Percentiles rank a stretch among this genome's conserved stretches.
Evolutionary conservation across 2,329 filamentous ascomycete species (phyloP).

Genomic region (Karstenula rhodostoma): DNA sequence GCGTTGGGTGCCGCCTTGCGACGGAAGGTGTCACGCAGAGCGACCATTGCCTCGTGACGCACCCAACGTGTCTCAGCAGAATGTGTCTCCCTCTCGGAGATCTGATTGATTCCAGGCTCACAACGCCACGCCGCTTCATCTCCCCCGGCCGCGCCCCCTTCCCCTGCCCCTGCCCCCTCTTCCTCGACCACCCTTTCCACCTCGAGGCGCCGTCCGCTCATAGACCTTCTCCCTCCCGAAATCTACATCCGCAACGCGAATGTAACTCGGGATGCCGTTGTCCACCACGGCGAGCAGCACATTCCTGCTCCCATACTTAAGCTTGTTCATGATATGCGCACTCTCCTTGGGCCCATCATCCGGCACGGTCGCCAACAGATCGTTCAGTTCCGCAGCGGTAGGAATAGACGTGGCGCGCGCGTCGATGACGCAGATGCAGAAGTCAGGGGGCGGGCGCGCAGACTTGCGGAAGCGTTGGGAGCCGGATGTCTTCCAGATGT

Average conservation of each 20-base stretch:
- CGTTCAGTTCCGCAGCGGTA: constrained; percentile 73
- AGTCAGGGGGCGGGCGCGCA: constrained; percentile 80
- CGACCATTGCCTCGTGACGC: no score
- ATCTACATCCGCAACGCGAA: constrained; percentile 79
- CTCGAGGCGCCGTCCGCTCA: constrained; percentile 60
- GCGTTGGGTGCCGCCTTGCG: no score
- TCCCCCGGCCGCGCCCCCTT: constrained; percentile 54
- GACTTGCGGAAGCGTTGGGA: constrained; percentile 73
- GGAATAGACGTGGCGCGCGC: constrained; percentile 76
- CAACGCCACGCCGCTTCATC: constrained; percentile 22
- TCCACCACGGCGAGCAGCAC: constrained; percentile 90
- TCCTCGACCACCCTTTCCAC: constrained; percentile 49
- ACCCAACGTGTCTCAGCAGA: no score
- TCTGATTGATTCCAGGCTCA: no score
- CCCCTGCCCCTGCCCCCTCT: constrained; percentile 47
- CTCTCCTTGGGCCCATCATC: constrained; percentile 67
- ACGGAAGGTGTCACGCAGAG: no score
- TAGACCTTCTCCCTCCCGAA: constrained; percentile 78
- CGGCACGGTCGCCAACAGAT: constrained; percentile 77
- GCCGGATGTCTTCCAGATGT: constrained; percentile 78
- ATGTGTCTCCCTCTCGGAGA: no score
- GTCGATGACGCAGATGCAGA: constrained; percentile 82
- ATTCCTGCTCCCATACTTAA: constrained; percentile 86
- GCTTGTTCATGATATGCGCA: constrained; percentile 71
- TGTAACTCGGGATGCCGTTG: constrained; percentile 86